Evolutionary conservation across 495 filamentous ascomycete genomes (phyloP).

Genomic region (Aspergillus nidulans): DNA sequence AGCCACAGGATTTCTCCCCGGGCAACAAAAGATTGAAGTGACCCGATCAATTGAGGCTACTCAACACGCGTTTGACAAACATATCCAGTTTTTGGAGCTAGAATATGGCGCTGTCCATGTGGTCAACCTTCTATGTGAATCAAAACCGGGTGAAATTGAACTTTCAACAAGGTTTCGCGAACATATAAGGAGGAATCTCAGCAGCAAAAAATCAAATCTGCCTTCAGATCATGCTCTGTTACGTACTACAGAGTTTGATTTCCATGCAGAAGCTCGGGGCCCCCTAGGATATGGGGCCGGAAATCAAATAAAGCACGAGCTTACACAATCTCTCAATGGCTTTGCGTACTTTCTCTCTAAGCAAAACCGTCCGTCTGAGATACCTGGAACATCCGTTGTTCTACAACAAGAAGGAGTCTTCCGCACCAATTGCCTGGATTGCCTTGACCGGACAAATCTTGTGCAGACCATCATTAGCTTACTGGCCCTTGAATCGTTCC

Average conservation of each 20-base stretch:
- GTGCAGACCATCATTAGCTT: slow-evolving; percentile 92
- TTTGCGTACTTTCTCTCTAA: slow-evolving; percentile 92
- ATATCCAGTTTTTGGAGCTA: slow-evolving; percentile 77
- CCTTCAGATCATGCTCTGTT: slow-evolving; percentile 66
- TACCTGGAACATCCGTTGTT: slow-evolving; percentile 59
- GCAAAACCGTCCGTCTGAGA: slow-evolving; percentile 30
- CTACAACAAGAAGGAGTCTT: slow-evolving; percentile 93
- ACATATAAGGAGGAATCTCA: slow-evolving; percentile 65
- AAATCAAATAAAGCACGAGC: slow-evolving; percentile 65
- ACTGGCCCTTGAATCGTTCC: slow-evolving; percentile 80
- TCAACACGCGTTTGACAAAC: slow-evolving; percentile 91
- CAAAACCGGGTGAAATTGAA: slow-evolving; percentile 77
- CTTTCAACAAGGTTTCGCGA: slow-evolving; percentile 72
- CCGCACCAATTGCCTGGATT: slow-evolving; percentile 93
- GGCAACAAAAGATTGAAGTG: slow-evolving; percentile 90
- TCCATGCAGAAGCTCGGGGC: slow-evolving; percentile 88
- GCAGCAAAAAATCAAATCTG: slow-evolving; percentile 46
- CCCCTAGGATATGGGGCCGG: slow-evolving; percentile 86
- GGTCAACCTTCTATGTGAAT: slow-evolving; percentile 84
- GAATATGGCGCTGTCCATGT: slow-evolving; percentile 88
- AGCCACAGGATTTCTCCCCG: slow-evolving; percentile 76
- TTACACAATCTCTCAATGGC: slow-evolving; percentile 70
- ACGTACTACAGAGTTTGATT: slow-evolving; percentile 82
- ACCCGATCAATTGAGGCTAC: slow-evolving; percentile 87
- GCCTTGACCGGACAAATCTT: slow-evolving; percentile 91